Percentiles rank a stretch among this genome's conserved stretches.
Evolutionary conservation across 768 basidiomycete genomes (phyloP).

Genomic region (Serendipita sp.): DNA sequence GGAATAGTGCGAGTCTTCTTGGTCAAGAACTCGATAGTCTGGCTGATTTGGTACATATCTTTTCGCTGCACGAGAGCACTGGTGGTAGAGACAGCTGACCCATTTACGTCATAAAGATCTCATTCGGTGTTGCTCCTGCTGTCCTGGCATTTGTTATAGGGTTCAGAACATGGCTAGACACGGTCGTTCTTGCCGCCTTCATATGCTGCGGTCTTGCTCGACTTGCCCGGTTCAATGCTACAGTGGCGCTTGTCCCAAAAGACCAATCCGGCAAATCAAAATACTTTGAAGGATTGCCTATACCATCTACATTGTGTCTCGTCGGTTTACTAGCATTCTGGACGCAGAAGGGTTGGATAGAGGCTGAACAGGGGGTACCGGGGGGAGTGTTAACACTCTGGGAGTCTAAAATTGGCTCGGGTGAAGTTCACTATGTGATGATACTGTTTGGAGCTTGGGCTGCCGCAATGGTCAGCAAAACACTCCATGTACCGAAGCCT

Average conservation of each 20-base stretch:
- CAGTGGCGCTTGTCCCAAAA: conserved; percentile 85
- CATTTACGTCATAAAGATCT: conserved; percentile 44
- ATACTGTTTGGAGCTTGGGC: conserved; percentile 76
- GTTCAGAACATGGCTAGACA: conserved; percentile 81
- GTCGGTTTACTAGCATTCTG: conserved; percentile 69
- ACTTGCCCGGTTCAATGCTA: conserved; percentile 96
- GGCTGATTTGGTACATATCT: conserved; percentile 66
- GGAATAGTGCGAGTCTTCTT: conserved; percentile 84
- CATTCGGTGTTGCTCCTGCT: conserved; percentile 96
- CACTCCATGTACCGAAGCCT: conserved; percentile 68
- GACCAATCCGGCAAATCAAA: conserved; percentile 70
- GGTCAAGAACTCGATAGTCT: conserved; percentile 96
- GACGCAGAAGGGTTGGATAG: conserved; percentile 73
- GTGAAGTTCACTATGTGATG: conserved; percentile 72
- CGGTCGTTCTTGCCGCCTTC: conserved; percentile 69
- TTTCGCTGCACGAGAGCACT: conserved; percentile 22
- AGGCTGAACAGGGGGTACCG: conserved; percentile 57
- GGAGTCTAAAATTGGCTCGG: conserved; percentile 51
- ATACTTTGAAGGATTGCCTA: conserved; percentile 96
- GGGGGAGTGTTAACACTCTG: conserved; percentile 57
- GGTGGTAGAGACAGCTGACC: background rate
- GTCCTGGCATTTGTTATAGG: conserved; percentile 82
- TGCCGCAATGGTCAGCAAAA: conserved; percentile 96
- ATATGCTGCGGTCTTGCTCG: conserved; percentile 94
- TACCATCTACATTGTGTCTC: conserved; percentile 73